These are phyloP conservation scores for Knufia petricola DNA, from an alignment of 2,329 filamentous ascomycete genomes.

Conservation along the genomic window DNA sequence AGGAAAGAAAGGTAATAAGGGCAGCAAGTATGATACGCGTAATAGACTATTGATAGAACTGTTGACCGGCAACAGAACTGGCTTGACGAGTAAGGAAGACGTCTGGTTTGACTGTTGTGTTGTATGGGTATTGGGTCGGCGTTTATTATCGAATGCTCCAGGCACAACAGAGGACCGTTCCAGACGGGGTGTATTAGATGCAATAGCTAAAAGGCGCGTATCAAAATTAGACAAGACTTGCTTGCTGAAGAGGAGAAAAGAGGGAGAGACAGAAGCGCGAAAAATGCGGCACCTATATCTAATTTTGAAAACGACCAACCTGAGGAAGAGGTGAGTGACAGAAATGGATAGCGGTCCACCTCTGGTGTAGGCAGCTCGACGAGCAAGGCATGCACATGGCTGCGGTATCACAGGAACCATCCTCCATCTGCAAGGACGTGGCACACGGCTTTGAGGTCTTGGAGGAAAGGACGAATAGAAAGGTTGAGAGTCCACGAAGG, in stretches of 20 bases:
- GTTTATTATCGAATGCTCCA: conserved; percentile 12
- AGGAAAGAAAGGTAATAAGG: conserved; percentile 4
- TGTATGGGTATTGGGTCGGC: conserved; percentile 7
- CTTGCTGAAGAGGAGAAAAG: conserved; percentile 19
- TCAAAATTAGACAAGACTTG: conserved; percentile 24
- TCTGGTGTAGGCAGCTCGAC: neutral
- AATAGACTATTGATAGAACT: conserved; percentile 9
- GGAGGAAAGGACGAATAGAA: conserved; percentile 3
- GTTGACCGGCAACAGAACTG: conserved; percentile 10
- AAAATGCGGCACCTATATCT: conserved; percentile 21
- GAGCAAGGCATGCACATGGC: conserved; percentile 3
- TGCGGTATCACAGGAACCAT: conserved; percentile 5
- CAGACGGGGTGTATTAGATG: conserved; percentile 16
- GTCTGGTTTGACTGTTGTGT: neutral
- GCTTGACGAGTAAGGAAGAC: conserved; percentile 4
- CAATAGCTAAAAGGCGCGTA: conserved; percentile 20
- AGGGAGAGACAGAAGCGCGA: conserved; percentile 1
- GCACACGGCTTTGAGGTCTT: neutral
- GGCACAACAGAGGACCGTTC: conserved; percentile 11
- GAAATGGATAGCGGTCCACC: neutral
- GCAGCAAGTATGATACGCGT: conserved; percentile 10
- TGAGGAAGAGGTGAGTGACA: neutral
- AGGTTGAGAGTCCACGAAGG: neutral
- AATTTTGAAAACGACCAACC: conserved; percentile 15
- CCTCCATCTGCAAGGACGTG: neutral